Evolutionary conservation across 108 stramenopile genomes (phyloP).

Genomic region (Bacterosira constricta): DNA sequence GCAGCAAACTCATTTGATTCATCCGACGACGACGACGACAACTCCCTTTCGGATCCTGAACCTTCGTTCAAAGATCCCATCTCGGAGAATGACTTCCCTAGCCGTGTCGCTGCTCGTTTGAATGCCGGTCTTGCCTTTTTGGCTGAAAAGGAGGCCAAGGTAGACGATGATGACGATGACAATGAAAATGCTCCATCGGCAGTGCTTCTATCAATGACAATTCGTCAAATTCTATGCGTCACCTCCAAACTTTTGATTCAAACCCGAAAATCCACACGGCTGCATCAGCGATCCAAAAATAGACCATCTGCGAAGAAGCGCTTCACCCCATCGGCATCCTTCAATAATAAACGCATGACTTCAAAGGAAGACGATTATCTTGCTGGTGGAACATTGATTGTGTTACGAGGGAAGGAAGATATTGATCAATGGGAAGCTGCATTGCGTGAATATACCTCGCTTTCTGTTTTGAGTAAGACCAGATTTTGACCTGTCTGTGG

Average conservation of each 20-base stretch:
- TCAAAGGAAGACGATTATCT: slow-evolving; percentile 21
- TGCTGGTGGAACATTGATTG: slow-evolving; percentile 60
- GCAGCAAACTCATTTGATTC: background rate
- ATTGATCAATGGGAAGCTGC: slow-evolving; percentile 57
- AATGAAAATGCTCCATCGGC: slow-evolving; percentile 17
- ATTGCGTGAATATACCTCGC: slow-evolving; percentile 61
- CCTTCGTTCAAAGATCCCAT: slow-evolving; percentile 35
- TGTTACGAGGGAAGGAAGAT: slow-evolving; percentile 59
- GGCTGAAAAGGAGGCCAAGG: slow-evolving; percentile 16
- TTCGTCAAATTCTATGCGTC: slow-evolving; percentile 19
- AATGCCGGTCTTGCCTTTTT: slow-evolving; percentile 31
- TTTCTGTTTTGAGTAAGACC: slow-evolving; percentile 53
- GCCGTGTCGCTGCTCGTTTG: slow-evolving; percentile 37
- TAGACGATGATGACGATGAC: background rate
- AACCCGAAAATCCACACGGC: slow-evolving; percentile 13
- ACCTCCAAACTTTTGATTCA: slow-evolving; percentile 21
- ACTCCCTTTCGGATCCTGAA: slow-evolving; percentile 23
- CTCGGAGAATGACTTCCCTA: slow-evolving; percentile 33
- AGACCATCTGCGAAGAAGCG: slow-evolving; percentile 3
- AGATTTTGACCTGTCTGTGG: background rate
- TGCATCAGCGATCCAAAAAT: slow-evolving; percentile 23
- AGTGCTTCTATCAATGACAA: slow-evolving; percentile 29
- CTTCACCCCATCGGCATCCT: slow-evolving; percentile 5
- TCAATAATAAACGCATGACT: slow-evolving; percentile 7
- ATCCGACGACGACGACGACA: slow-evolving; percentile 25